Percentiles rank a stretch among this genome's conserved stretches.
phyloP scores from a whole-genome alignment of 495 filamentous ascomycete species.

The Xylaria grammica region DNA sequence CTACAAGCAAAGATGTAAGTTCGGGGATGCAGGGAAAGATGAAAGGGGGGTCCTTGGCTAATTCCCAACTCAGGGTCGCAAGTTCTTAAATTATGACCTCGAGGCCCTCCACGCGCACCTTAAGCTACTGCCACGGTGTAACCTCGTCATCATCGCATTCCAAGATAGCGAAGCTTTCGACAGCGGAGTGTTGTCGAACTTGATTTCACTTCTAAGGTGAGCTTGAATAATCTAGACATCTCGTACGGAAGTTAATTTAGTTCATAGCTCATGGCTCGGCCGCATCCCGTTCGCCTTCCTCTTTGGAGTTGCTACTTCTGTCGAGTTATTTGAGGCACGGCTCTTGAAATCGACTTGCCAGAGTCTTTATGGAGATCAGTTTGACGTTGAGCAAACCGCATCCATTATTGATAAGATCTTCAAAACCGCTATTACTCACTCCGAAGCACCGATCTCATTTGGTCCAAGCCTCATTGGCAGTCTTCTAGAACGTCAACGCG shows the following conservation, averaged over 20 bases:
- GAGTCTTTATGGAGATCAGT: conserved; percentile 74
- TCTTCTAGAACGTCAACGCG: conserved; percentile 77
- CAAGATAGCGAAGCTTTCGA: conserved; percentile 96
- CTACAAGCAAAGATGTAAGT: conserved; percentile 60
- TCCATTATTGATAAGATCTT: conserved; percentile 82
- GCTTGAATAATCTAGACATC: conserved; percentile 25
- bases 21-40: neutral
- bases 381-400: conserved; percentile 79
- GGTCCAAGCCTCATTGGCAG: conserved; percentile 67
- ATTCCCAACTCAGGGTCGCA: conserved; percentile 57
- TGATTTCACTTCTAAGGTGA: conserved; percentile 79
- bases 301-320: conserved; percentile 88
- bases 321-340: conserved; percentile 85
- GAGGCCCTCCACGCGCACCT: conserved; percentile 74
- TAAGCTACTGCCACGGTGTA: conserved; percentile 56
- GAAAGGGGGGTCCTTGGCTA: neutral
- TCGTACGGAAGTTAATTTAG: neutral
- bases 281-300: conserved; percentile 89
- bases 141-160: conserved; percentile 77
- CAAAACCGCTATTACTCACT: conserved; percentile 64
- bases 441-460: conserved; percentile 63
- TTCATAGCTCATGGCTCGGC: conserved; percentile 75
- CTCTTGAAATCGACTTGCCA: conserved; percentile 76
- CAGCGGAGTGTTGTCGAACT: conserved; percentile 72
- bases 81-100: conserved; percentile 89